These are phyloP conservation scores for Nakazawaea molendinolei DNA, from an alignment of 805 yeast genomes.

Conservation along the genomic window DNA sequence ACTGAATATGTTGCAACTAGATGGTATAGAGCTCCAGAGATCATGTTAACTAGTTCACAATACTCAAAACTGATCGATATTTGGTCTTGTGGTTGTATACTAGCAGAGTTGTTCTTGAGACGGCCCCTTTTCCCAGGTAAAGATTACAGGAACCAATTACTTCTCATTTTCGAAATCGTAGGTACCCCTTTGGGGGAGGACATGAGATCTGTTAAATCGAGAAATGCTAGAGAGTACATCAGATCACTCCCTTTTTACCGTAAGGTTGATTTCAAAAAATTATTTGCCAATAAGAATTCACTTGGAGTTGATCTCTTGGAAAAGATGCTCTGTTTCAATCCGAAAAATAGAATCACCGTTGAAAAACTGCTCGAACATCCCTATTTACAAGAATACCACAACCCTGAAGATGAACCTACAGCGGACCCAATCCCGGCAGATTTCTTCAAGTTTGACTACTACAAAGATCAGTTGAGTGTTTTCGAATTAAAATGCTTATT, in stretches of 20 bases:
- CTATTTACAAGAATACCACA: constrained; percentile 63
- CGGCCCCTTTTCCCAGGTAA: constrained; percentile 71
- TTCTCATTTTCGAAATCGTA: constrained; percentile 57
- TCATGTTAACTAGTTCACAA: constrained; percentile 67
- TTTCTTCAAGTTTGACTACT: constrained; percentile 48
- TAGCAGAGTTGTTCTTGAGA: constrained; percentile 60
- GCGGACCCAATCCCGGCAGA: constrained; percentile 48
- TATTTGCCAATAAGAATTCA: constrained; percentile 46
- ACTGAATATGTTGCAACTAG: constrained; percentile 82
- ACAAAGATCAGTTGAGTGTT: constrained; percentile 42
- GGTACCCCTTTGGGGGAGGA: constrained; percentile 76
- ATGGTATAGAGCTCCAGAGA: constrained; percentile 83
- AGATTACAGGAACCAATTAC: constrained; percentile 63
- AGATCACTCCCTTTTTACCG: constrained; percentile 57
- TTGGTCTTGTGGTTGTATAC: constrained; percentile 77
- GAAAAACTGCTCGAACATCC: constrained; percentile 83
- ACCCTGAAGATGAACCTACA: constrained; percentile 64
- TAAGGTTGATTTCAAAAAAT: constrained; percentile 42
- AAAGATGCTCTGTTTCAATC: constrained; percentile 75
- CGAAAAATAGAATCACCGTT: constrained; percentile 74
- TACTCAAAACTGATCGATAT: constrained; percentile 73
- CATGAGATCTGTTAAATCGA: constrained; percentile 63
- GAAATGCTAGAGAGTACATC: constrained; percentile 73
- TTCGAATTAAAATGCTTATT: constrained; percentile 45
- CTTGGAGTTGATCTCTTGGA: constrained; percentile 56